Evolutionary conservation across 2,329 filamentous ascomycete genomes (phyloP), one percentile per base, ranked within the genome.

Genomic region (Xylaria polymorpha): DNA sequence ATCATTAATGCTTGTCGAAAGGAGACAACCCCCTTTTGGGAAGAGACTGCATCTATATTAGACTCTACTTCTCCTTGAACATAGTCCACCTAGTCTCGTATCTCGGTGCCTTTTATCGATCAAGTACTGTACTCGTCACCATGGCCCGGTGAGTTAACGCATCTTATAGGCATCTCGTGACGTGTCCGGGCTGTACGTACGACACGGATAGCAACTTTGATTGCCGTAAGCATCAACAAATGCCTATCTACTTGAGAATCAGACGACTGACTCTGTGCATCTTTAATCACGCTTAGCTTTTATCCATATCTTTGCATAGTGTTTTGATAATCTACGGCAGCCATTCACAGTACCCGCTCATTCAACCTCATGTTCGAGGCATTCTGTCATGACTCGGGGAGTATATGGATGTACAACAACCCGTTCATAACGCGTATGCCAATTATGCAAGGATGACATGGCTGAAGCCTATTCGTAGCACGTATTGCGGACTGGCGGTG

Each of bases 81-180:
- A 9, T 53, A 32, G 15, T 20, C 29, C 7, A 2, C 6, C 39
- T 39, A 25, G n/a, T 64, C 32, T 7, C 20, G 29, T 18, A 32
- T 20, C 14, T 56, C 10, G 35, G 22, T 22, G 18, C 37, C 37
- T 77, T 29, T 20, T 22, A 32, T 50, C 6, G 7, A 39, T 29
- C 32, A 20, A 51, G 18, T 41, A 60, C 37, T 81, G 64, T 77
- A 35, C 22, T 63, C 29, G 22, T 25, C 37, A 51, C 41, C 39
- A 4, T 25, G 4, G n/a, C 53, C 37, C 37, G 18, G 22, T 22
- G 61, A 55, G 53, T 51, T 29, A 25, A 57, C 39, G 56, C 56
- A 58, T 39, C n/a, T 32, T 22, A 39, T 53, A 35, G n/a, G 22
- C 37, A 68, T 68, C 66, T 64, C 62, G 62, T 68, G 62, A 68